Percentiles rank a stretch among this genome's conserved stretches.
Conservation (phyloP, 169 alveolate species). For the Plasmodium knowlesi region DNA sequence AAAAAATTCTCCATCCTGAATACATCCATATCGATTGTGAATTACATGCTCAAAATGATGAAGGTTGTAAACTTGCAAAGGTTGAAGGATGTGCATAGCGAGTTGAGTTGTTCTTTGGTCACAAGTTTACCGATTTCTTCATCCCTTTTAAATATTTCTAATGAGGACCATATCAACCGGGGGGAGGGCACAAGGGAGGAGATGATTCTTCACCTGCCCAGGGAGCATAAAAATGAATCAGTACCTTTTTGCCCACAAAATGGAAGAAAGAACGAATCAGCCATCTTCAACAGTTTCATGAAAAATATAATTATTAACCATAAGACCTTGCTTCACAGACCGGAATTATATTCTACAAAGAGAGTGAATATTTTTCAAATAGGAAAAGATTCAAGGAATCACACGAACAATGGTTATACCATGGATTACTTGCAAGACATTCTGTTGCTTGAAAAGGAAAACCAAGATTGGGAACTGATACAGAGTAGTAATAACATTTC, state of each 20-base stretch:
- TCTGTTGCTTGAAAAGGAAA: constrained; percentile 20
- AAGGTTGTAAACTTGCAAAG: not conserved
- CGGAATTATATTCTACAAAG: not conserved
- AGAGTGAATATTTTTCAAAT: constrained; percentile 41
- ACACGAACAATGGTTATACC: not conserved
- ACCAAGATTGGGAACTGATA: no score
- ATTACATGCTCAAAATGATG: constrained; percentile 13
- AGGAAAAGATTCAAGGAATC: not conserved
- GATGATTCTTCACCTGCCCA: not conserved
- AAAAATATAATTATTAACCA: constrained; percentile 57
- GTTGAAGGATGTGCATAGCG: not conserved
- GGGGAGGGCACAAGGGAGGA: not conserved
- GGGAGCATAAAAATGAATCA: not conserved
- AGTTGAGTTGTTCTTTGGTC: not conserved
- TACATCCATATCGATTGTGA: constrained; percentile 10
- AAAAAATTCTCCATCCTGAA: constrained; percentile 26
- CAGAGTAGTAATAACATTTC: not conserved
- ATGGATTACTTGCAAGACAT: constrained; percentile 30
- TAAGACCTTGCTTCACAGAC: constrained; percentile 3
- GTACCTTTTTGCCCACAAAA: not conserved
- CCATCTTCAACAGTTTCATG: constrained; percentile 16
- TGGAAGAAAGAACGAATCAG: not conserved
- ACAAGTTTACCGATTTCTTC: no score
- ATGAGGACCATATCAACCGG: not conserved
- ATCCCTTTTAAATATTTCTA: no score